These are phyloP conservation scores for Paracamarosporium sp. DNA, from an alignment of 2,329 filamentous ascomycete genomes.

Conservation along the genomic window DNA sequence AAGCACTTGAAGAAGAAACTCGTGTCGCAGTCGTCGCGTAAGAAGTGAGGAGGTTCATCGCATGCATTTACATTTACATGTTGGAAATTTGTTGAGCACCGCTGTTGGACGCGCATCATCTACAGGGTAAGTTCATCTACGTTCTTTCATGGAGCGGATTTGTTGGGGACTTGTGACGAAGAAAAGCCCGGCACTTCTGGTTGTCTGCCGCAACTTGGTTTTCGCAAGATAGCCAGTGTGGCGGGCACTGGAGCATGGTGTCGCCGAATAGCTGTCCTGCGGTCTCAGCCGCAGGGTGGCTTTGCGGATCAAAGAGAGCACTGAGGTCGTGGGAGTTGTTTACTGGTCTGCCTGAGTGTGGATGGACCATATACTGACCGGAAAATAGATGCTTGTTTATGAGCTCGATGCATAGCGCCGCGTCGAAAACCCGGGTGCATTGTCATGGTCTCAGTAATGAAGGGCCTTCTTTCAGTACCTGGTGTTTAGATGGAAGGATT, in stretches of 20 bases:
- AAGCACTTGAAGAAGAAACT: conserved; percentile 95
- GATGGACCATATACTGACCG: background rate
- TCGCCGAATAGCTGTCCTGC: conserved; percentile 19
- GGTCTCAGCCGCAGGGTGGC: conserved; percentile 2
- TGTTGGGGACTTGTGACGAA: conserved; percentile 17
- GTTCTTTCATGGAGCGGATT: background rate
- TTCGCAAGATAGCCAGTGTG: conserved; percentile 14
- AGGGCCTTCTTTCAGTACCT: background rate
- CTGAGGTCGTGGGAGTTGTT: conserved; percentile 9
- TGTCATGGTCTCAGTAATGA: background rate
- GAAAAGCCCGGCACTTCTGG: conserved; percentile 21
- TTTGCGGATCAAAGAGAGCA: conserved; percentile 31
- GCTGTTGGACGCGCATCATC: background rate
- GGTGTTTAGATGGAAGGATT: background rate
- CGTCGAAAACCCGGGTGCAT: background rate
- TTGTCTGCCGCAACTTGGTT: conserved; percentile 7
- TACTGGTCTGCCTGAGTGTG: background rate
- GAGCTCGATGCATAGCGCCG: background rate
- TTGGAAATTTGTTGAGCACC: background rate
- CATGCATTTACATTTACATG: background rate
- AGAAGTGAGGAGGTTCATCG: conserved; percentile 56
- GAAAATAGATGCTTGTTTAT: background rate
- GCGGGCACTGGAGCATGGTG: conserved; percentile 8
- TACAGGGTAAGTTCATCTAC: background rate
- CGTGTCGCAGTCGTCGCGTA: conserved; percentile 67